phyloP scores from a whole-genome alignment of 2,329 filamentous ascomycete genomes.

The Talaromyces piceae region DNA sequence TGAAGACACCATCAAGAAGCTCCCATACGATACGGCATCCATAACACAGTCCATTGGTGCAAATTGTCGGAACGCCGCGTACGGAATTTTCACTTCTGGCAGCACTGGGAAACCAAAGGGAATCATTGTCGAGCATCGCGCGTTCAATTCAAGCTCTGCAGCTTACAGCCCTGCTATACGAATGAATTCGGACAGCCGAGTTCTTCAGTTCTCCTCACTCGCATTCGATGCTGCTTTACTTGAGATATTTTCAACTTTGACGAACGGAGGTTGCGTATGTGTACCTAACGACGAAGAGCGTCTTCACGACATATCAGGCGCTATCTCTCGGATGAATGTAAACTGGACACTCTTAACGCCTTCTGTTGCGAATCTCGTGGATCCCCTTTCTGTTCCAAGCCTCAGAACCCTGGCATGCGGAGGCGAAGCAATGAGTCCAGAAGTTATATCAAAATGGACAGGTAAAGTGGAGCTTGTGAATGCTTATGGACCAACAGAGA shows the following conservation, averaged over 20 bases:
- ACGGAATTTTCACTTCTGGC: conserved; percentile 54
- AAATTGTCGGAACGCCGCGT: conserved; percentile 37
- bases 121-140: conserved; percentile 54
- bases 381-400: conserved; percentile 18
- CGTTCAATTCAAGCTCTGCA: conserved; percentile 50
- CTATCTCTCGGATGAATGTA: conserved; percentile 49
- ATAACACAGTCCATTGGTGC: conserved; percentile 13
- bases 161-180: conserved; percentile 47
- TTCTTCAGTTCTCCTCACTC: conserved; percentile 53
- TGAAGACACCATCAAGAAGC: conserved; percentile 22
- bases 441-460: conserved; percentile 20
- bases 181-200: conserved; percentile 47
- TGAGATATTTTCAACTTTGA: conserved; percentile 50
- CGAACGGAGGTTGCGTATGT: conserved; percentile 53
- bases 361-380: conserved; percentile 46
- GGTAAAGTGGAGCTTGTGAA: conserved; percentile 9
- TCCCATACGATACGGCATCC: conserved; percentile 11
- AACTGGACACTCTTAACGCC: conserved; percentile 50
- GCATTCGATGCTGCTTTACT: conserved; percentile 48
- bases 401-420: conserved; percentile 36
- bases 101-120: conserved; percentile 49
- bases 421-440: conserved; percentile 37
- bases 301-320: conserved; percentile 14
- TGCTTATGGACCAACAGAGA: conserved; percentile 8
- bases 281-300: conserved; percentile 47